Percentiles rank a stretch among this genome's conserved stretches.
These are phyloP conservation scores for Neoconidiobolus thromboides DNA, from an alignment of 371 early-diverging fungal species.

Conservation along the genomic window DNA sequence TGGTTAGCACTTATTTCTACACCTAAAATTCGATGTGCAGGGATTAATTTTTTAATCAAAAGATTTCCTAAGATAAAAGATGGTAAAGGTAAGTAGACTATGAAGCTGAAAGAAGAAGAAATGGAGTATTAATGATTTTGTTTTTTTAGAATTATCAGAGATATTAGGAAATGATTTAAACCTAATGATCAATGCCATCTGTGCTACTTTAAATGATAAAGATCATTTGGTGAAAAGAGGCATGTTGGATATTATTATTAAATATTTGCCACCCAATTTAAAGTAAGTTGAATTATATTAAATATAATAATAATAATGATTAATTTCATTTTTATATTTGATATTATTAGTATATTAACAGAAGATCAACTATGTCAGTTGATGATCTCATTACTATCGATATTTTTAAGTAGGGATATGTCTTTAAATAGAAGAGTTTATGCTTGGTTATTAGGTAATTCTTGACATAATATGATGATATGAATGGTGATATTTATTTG, in stretches of 20 bases:
- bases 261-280: constrained; percentile 45
- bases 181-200: constrained; percentile 58
- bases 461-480: too few species aligned
- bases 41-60: constrained; percentile 52
- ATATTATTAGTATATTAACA: too few species aligned
- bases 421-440: constrained; percentile 79
- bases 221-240: constrained; percentile 66
- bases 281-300: constrained; percentile 16
- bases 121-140: background rate
- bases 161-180: constrained; percentile 50
- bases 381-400: constrained; percentile 18
- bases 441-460: constrained; percentile 60
- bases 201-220: constrained; percentile 45
- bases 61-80: constrained; percentile 46
- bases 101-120: background rate
- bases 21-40: constrained; percentile 45
- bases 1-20: constrained; percentile 57
- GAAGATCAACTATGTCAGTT: too few species aligned
- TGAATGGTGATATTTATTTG: background rate
- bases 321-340: too few species aligned
- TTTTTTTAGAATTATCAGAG: constrained; percentile 29
- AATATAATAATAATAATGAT: too few species aligned
- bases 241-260: constrained; percentile 64
- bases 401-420: constrained; percentile 83
- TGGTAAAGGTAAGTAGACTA: constrained; percentile 28